A percentile compares a stretch with the other conserved stretches of the same genome.
These are phyloP conservation scores for Metschnikowia picachoensis DNA, from an alignment of 805 yeast genomes.

Conservation along the genomic window DNA sequence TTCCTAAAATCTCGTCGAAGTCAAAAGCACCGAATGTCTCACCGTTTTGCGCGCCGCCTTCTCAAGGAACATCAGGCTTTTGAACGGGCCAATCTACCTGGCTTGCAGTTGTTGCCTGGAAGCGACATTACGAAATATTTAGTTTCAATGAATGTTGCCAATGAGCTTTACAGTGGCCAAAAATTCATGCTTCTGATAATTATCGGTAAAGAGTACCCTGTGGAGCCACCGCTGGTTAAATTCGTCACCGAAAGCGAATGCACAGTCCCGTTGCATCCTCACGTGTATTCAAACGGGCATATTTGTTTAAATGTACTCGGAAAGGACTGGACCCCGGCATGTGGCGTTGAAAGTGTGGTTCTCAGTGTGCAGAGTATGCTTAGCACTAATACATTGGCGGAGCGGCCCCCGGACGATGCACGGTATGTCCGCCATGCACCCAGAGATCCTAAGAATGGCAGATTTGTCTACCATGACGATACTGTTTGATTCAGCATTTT, in stretches of 20 bases:
- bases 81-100: constrained; percentile 3
- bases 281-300: constrained; percentile 71
- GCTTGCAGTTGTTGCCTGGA: constrained; percentile 10
- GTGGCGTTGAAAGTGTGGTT: constrained; percentile 44
- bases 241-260: constrained; percentile 4
- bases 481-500: constrained; percentile 21
- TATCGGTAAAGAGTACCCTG: constrained; percentile 15
- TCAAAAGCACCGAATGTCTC: constrained; percentile 7
- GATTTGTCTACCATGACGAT: constrained; percentile 62
- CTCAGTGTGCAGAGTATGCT: constrained; percentile 66
- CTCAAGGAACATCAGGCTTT: constrained; percentile 14
- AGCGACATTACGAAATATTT: constrained; percentile 10
- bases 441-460: constrained; percentile 46
- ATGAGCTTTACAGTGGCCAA: constrained; percentile 10
- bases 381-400: constrained; percentile 40
- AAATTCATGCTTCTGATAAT: constrained; percentile 7
- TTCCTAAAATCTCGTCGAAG: not conserved
- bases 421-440: constrained; percentile 53
- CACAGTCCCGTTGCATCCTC: constrained; percentile 68
- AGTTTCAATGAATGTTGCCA: constrained; percentile 8
- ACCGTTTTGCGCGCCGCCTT: constrained; percentile 15
- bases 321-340: constrained; percentile 65
- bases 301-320: constrained; percentile 69
- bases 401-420: constrained; percentile 58
- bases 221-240: constrained; percentile 17